Base-by-base conservation (phyloP, 2,329 filamentous ascomycete species). In the Aspergillus brunneoviolaceus region DNA sequence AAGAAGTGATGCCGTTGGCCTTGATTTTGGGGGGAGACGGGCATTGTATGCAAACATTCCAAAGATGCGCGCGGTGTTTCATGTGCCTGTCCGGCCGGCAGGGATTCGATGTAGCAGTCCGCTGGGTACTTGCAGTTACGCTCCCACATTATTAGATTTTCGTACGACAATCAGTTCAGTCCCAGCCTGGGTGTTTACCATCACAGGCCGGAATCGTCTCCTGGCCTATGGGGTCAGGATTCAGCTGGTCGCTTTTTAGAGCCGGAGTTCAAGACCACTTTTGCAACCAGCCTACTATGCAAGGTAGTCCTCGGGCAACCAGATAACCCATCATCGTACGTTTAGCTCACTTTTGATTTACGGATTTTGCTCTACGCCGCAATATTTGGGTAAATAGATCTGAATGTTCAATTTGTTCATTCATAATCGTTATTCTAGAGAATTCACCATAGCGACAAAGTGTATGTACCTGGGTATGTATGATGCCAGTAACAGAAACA, bases 121-220 rank as follows among this genome's bases (percentile, higher is more conserved):
- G 50, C 35, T 57, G 48, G 55, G 33, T 29, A 39, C 33, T 19
- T 57, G 55, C 49, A 57, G 55, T 39, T 39, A 47, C 48, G n/a
- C n/a, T 27, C 47, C n/a, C 31, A 57, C 31, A 39, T 39, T 16
- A 50, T 31, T 48, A 35, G 35, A 27, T 42, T 10, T 39, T 39
- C 9, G 50, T 52, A 39, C 27, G 50, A 52, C 50, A 39, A 39
- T 19, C 50, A 7, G 10, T 52, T 25, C 49, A n/a, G 29, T n/a
- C 29, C 23, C n/a, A 52, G 50, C n/a, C 50, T 33, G 19, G 29
- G 29, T 3, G 11, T 16, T 51, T 14, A 27, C 2, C 1, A 27
- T 27, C 27, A 27, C 14, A 21, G 29, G 6, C 16, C 16, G 39
- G 39, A 42, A 5, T 42, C 9, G 5, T 42, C 39, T 42, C 39